These are phyloP conservation scores for Colletotrichum melonis DNA, from an alignment of 2,329 filamentous ascomycete species.

Conservation along the genomic window DNA sequence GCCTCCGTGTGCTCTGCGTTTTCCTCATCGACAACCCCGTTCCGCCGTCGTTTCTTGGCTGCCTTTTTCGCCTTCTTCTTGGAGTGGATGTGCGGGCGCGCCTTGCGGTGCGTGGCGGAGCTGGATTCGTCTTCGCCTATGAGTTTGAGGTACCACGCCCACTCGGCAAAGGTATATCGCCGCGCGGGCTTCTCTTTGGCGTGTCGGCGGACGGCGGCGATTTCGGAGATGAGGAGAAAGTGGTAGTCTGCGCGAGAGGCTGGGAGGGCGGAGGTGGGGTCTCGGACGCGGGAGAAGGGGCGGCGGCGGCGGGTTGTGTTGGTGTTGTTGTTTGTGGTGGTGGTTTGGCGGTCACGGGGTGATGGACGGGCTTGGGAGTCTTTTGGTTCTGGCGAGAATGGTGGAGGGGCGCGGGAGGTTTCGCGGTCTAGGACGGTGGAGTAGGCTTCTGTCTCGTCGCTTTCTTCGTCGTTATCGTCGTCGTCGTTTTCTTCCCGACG, in stretches of 20 bases:
- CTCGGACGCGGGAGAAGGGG: constrained; percentile 48
- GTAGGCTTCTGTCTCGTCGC: constrained; percentile 30
- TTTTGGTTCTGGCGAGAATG: constrained; percentile 9
- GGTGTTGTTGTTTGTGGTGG: background rate
- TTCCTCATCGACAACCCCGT: constrained; percentile 24
- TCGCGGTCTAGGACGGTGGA: constrained; percentile 1
- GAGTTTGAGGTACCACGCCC: constrained; percentile 85
- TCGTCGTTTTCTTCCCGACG: constrained; percentile 32
- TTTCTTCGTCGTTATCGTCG: constrained; percentile 40
- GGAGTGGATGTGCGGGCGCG: constrained; percentile 40
- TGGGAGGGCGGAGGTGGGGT: constrained; percentile 50
- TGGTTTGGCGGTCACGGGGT: background rate
- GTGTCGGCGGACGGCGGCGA: constrained; percentile 74
- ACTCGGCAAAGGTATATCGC: constrained; percentile 84
- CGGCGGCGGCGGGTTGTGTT: constrained; percentile 39
- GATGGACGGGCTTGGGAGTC: background rate
- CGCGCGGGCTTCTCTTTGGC: constrained; percentile 67
- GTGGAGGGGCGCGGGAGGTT: background rate
- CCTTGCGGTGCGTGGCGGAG: constrained; percentile 60
- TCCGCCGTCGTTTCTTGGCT: constrained; percentile 26
- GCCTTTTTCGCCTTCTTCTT: constrained; percentile 36
- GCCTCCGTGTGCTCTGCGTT: background rate
- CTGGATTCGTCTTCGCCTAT: constrained; percentile 74
- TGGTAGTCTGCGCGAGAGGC: constrained; percentile 59
- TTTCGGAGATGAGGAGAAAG: constrained; percentile 77